A percentile compares a stretch with the other conserved stretches of the same genome.
Evolutionary conservation across 352 stramenopile species (phyloP).

Genomic region (Globisporangium rhizosaccharum): DNA sequence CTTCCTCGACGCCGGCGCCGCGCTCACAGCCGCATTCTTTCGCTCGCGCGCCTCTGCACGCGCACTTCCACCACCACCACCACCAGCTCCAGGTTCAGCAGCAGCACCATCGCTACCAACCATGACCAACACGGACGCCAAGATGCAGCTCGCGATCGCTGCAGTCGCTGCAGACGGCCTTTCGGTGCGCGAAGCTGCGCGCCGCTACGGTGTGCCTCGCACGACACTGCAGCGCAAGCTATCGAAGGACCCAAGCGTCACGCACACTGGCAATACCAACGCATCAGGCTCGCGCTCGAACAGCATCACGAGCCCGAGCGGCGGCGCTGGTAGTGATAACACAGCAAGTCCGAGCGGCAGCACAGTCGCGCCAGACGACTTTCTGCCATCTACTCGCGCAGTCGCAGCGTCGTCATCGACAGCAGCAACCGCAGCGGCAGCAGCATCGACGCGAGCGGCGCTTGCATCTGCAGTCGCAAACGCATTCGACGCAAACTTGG

Average conservation of each 20-base stretch:
- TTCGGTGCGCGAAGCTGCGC: conserved; percentile 67
- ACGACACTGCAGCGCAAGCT: conserved; percentile 78
- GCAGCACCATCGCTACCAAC: background rate
- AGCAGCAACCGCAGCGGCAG: background rate
- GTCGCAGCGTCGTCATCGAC: background rate
- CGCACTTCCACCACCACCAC: background rate
- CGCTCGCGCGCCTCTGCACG: background rate
- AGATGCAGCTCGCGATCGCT: conserved; percentile 58
- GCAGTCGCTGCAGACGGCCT: conserved; percentile 51
- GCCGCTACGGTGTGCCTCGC: conserved; percentile 58
- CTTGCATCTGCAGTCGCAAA: conserved; percentile 3
- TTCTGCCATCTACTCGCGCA: background rate
- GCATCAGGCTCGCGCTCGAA: conserved; percentile 4
- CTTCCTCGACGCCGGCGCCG: background rate
- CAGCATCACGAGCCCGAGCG: conserved; percentile 9
- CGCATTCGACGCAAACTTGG: conserved; percentile 11
- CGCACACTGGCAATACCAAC: conserved; percentile 5
- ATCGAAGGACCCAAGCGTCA: conserved; percentile 14
- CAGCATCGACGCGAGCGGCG: background rate
- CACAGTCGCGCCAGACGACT: background rate
- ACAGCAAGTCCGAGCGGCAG: conserved; percentile 15
- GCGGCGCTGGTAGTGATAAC: conserved; percentile 3
- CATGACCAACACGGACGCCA: conserved; percentile 24
- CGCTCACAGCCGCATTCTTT: background rate
- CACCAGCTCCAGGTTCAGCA: background rate